Conservation (phyloP, 2,329 filamentous ascomycete species). For the Aspergillus tamarii region DNA sequence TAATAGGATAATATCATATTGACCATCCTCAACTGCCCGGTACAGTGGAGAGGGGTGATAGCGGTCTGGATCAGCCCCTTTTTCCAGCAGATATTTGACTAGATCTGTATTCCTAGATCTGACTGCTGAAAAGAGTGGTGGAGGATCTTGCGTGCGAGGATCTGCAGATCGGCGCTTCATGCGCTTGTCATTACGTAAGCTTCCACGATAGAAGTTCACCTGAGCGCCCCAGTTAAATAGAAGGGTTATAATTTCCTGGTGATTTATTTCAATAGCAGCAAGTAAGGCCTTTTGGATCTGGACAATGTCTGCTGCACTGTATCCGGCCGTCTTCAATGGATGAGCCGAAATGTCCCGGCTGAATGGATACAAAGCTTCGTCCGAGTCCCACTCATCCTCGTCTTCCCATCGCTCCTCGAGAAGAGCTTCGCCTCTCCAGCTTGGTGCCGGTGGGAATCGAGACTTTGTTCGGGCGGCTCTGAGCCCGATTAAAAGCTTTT, state of each 20-base stretch:
- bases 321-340: background rate
- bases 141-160: background rate
- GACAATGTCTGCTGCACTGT: background rate
- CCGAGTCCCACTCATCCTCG: background rate
- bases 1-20: background rate
- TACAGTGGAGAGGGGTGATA: conserved; percentile 3
- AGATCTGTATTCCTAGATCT: background rate
- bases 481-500: background rate
- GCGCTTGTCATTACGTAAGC: background rate
- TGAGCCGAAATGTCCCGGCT: background rate
- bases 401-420: background rate
- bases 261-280: background rate
- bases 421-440: no score
- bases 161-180: background rate
- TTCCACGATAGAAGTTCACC: conserved; percentile 1
- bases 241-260: background rate
- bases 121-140: background rate
- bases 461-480: background rate
- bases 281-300: background rate
- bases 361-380: background rate
- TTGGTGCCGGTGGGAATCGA: background rate
- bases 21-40: background rate
- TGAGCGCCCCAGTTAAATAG: background rate
- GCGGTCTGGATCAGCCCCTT: background rate
- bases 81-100: background rate